Evolutionary conservation across 2,329 filamentous ascomycete genomes (phyloP).

Genomic region (Diatrype stigma): DNA sequence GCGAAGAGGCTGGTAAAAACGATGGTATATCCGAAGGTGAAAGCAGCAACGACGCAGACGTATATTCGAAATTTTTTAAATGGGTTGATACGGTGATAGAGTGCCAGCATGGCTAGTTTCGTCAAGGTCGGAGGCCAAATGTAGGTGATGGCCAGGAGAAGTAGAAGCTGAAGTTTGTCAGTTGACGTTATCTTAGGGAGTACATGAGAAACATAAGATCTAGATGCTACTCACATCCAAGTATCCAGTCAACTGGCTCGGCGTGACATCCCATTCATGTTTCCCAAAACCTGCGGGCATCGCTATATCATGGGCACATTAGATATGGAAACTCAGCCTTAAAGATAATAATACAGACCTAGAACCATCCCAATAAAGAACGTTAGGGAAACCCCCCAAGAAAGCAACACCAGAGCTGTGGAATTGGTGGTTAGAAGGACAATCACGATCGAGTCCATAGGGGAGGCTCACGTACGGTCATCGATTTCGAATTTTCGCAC

Average conservation of each 20-base stretch:
- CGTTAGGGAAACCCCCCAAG: neutral
- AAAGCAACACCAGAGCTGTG: neutral
- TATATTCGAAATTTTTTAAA: neutral
- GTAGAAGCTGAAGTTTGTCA: no score
- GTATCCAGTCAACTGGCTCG: neutral
- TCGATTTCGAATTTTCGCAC: neutral
- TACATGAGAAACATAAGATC: no score
- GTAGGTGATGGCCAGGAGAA: neutral
- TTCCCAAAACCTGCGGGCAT: neutral
- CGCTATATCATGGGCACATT: neutral
- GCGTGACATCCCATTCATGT: neutral
- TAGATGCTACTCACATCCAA: neutral
- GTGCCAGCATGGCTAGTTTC: neutral
- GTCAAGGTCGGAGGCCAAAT: neutral
- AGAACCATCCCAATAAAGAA: neutral
- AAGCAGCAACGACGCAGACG: neutral
- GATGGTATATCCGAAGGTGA: neutral
- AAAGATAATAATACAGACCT: neutral
- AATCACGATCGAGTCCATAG: neutral
- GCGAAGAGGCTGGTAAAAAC: neutral
- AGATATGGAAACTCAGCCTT: neutral
- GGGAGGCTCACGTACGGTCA: neutral
- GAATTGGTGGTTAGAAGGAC: neutral
- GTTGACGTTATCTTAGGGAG: no score
- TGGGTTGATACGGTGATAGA: neutral